A percentile compares a stretch with the other conserved stretches of the same genome.
Conservation (phyloP, 495 filamentous ascomycete genomes). For the Penicillium longicatenatum region DNA sequence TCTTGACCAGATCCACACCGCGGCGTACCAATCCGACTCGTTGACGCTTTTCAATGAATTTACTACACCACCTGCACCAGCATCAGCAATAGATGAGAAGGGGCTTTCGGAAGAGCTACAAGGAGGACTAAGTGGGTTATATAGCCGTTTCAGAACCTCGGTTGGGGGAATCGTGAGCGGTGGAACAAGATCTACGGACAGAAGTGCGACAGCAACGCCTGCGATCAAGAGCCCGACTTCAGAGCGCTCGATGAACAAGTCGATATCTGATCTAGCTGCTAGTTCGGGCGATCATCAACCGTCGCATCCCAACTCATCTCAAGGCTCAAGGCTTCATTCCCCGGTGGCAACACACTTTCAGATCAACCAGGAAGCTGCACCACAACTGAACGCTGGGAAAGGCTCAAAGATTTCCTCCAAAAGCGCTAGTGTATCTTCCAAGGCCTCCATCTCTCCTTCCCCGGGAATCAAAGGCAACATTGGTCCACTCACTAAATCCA, state of each 20-base stretch:
- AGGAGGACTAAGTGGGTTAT: slow-evolving; percentile 82
- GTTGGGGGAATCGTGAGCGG: slow-evolving; percentile 63
- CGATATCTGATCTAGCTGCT: slow-evolving; percentile 25
- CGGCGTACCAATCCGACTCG: slow-evolving; percentile 75
- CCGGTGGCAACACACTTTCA: slow-evolving; percentile 38
- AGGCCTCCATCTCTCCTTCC: slow-evolving; percentile 50
- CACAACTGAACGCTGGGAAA: slow-evolving; percentile 41
- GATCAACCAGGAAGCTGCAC: slow-evolving; percentile 33
- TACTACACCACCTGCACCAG: slow-evolving; percentile 48
- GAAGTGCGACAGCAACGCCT: slow-evolving; percentile 27
- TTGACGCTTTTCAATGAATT: slow-evolving; percentile 92
- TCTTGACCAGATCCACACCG: slow-evolving; percentile 80
- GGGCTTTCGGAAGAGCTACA: slow-evolving; percentile 71
- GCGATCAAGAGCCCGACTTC: slow-evolving; percentile 28
- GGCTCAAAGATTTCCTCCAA: slow-evolving; percentile 59
- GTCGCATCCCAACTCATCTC: slow-evolving; percentile 34
- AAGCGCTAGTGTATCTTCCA: slow-evolving; percentile 54
- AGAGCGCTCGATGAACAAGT: slow-evolving; percentile 33
- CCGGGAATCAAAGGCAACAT: slow-evolving; percentile 36
- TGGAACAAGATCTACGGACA: slow-evolving; percentile 42
- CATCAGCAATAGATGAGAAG: slow-evolving; percentile 62
- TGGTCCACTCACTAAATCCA: slow-evolving; percentile 50
- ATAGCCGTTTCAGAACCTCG: slow-evolving; percentile 76
- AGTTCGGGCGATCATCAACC: slow-evolving; percentile 27
- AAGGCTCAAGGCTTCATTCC: slow-evolving; percentile 47